Evolutionary conservation across 257 asterid genomes (phyloP).

Genomic region (Solanum pinnatisectum): DNA sequence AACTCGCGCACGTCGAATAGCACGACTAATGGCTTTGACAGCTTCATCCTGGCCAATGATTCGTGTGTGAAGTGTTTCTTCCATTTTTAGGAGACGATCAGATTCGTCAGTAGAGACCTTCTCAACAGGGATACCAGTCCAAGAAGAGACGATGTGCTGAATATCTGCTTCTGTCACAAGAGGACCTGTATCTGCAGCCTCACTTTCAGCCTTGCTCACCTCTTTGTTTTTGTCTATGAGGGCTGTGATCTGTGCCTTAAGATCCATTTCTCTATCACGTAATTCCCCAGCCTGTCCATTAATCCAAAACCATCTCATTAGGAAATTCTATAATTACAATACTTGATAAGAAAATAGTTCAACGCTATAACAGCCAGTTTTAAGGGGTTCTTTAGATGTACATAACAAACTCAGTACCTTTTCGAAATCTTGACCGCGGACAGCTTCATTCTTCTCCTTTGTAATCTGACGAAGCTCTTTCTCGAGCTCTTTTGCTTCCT

Average conservation of each 20-base stretch:
- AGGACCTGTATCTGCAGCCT: conserved; percentile 82
- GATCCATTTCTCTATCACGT: conserved; percentile 95
- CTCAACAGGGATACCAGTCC: conserved; percentile 98
- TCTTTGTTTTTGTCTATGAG: conserved; percentile 87
- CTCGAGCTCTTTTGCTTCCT: conserved; percentile 97
- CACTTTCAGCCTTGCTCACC: conserved; percentile 83
- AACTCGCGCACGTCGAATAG: conserved; percentile 60
- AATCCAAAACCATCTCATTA: not conserved
- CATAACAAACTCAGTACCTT: conserved; percentile 35
- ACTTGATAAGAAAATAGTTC: not conserved
- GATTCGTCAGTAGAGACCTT: conserved; percentile 91
- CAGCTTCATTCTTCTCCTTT: conserved; percentile 94
- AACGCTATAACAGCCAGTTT: not conserved
- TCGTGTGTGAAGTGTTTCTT: conserved; percentile 69
- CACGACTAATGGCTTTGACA: conserved; percentile 46
- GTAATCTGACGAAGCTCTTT: conserved; percentile 94
- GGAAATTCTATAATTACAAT: not conserved
- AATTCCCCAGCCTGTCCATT: conserved; percentile 77
- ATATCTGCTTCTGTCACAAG: conserved; percentile 86
- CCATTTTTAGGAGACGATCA: conserved; percentile 93
- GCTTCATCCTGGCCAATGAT: conserved; percentile 62
- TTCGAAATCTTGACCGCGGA: conserved; percentile 90
- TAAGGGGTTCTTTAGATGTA: not conserved
- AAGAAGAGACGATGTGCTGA: conserved; percentile 86
- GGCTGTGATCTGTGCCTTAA: conserved; percentile 78